Conservation (phyloP, 192 early-diverging fungal species). For the Backusella luteola region DNA sequence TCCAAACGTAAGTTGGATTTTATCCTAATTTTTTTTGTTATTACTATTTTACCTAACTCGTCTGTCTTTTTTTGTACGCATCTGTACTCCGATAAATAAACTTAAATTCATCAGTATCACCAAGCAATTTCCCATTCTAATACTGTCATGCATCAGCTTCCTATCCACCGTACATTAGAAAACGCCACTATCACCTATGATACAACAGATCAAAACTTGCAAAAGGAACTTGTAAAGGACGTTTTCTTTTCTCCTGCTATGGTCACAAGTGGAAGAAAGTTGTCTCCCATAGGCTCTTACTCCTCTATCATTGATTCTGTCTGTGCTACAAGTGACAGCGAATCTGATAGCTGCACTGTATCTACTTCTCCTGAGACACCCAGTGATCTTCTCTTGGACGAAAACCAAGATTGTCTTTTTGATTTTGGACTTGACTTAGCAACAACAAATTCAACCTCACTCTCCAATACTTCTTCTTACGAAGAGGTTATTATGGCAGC, state of each 20-base stretch:
- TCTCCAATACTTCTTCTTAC: not conserved
- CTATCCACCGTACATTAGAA: constrained; percentile 33
- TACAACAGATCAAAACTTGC: constrained; percentile 9
- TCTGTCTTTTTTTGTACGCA: not conserved
- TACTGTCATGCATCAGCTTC: constrained; percentile 7
- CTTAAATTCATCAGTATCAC: constrained; percentile 20
- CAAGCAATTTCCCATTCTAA: constrained; percentile 12
- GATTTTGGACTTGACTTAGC: constrained; percentile 20
- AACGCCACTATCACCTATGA: constrained; percentile 40
- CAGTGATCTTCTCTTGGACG: constrained; percentile 18
- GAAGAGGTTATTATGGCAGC: constrained; percentile 13
- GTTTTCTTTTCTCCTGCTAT: constrained; percentile 43
- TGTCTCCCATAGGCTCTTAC: not conserved
- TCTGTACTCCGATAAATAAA: not conserved
- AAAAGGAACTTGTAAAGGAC: constrained; percentile 39
- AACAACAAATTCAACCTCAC: not conserved
- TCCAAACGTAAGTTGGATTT: constrained; percentile 5
- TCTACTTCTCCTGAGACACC: constrained; percentile 21
- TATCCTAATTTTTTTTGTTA: not conserved
- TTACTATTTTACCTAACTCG: constrained; percentile 1
- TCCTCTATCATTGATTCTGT: not conserved
- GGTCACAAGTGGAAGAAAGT: constrained; percentile 8
- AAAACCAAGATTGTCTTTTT: constrained; percentile 15
- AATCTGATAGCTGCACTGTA: constrained; percentile 18
- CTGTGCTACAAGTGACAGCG: constrained; percentile 19